Conservation (phyloP, 2,329 filamentous ascomycete species). For the Scedosporium aurantiacum region DNA sequence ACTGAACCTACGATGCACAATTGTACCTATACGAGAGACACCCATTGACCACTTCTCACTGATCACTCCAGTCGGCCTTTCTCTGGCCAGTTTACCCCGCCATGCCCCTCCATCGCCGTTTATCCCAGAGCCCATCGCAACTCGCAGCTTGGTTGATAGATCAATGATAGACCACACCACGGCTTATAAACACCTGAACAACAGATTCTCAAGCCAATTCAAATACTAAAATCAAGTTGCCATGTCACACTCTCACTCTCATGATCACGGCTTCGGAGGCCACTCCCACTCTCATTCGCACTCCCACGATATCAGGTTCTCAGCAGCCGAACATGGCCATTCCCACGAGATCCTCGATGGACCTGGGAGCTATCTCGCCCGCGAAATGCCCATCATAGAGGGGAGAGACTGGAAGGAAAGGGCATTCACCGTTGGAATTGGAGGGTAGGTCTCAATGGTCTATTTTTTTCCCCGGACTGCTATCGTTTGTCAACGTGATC, state of each 20-base stretch:
- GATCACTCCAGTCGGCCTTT: not conserved
- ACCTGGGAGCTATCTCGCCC: constrained; percentile 76
- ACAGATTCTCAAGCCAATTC: not conserved
- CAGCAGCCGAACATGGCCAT: constrained; percentile 72
- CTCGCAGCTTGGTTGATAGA: not conserved
- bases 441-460: constrained; percentile 53
- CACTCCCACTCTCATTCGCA: constrained; percentile 25
- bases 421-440: constrained; percentile 95
- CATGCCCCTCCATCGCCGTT: not conserved
- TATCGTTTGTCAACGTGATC: too few species aligned
- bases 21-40: too few species aligned
- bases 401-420: constrained; percentile 79
- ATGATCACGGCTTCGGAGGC: constrained; percentile 74
- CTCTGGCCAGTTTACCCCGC: not conserved
- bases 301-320: constrained; percentile 46
- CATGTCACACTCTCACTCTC: constrained; percentile 34
- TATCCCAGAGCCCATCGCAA: too few species aligned
- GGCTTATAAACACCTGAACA: not conserved
- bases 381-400: constrained; percentile 89
- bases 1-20: too few species aligned
- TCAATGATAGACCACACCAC: not conserved
- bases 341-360: constrained; percentile 92
- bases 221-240: not conserved
- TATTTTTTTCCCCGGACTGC: not conserved
- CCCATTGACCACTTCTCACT: not conserved